phyloP scores from a whole-genome alignment of 2,329 filamentous ascomycete species.

The Calonectria honghensis region DNA sequence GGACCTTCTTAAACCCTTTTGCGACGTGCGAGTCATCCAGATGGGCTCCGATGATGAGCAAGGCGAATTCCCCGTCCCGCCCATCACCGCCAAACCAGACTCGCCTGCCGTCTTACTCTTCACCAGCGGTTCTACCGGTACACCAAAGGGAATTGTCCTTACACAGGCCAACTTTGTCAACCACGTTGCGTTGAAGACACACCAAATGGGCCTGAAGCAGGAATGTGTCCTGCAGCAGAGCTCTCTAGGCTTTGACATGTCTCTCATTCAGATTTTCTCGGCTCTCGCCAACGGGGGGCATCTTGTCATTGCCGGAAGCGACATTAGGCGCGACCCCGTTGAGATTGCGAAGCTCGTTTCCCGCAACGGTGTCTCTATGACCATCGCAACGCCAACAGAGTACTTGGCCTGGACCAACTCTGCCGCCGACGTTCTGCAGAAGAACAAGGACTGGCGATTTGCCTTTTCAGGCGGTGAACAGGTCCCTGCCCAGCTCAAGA shows the following conservation, averaged over 20 bases:
- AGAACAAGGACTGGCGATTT: not conserved
- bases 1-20: not conserved
- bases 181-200: not conserved
- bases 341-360: conserved; percentile 6
- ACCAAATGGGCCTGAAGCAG: not conserved
- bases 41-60: not conserved
- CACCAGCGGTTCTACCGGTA: conserved; percentile 21
- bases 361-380: not conserved
- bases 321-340: not conserved
- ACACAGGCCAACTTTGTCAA: not conserved
- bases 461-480: conserved; percentile 6
- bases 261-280: not conserved
- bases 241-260: conserved; percentile 14
- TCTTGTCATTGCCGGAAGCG: not conserved
- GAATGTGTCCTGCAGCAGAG: conserved; percentile 5
- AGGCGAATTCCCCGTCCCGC: not conserved
- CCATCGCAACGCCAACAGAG: not conserved
- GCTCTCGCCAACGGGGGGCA: conserved; percentile 3
- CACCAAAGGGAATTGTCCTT: conserved; percentile 8
- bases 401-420: not conserved
- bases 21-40: not conserved
- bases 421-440: not conserved
- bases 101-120: conserved; percentile 6
- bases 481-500: not conserved
- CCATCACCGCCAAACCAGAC: not conserved